Evolutionary conservation across 768 basidiomycete species (phyloP), one percentile per base, ranked within the genome.

Genomic region (Mycena rosella): DNA sequence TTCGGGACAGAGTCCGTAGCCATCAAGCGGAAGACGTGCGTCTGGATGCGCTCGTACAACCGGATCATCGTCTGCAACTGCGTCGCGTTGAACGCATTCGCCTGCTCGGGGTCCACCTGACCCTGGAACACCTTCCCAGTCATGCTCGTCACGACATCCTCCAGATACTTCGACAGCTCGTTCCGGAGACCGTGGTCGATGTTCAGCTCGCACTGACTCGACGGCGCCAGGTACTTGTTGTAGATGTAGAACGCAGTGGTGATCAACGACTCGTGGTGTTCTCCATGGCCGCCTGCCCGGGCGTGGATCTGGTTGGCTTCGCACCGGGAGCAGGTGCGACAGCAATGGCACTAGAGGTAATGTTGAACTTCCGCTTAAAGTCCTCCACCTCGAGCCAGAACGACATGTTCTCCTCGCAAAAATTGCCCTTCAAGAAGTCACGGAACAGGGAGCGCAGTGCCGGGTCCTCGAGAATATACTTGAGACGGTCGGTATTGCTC

Each of bases 1-100:
- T 97, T 97, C 17, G 98, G 98, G n/a, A 99, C 92, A 9, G 97
- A 98, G 79, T 99, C 98, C 62, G 96, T 97, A 20, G 98, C 96
- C 94, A 99, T 97, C 73, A 99, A 77, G 52, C 97, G 89, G 85
- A 99, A 99, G 70, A 99, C 96, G 75, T 99, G 96, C 24, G 87
- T 92, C 80, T 99, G 98, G 61, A 99, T 99, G 63, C 96, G 90
- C 79, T 96, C 96, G 78, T 99, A 99, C 72, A 98, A 80, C 72
- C 88, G 84, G 72, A 99, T 94, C 87, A 99, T 92, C 48, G 89
- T 93, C 81, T 97, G 96, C 48, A 99, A 83, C 78, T 99, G 97
- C 44, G 95, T 98, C 22, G 98, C 97, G 67, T 97, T 96, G 85
- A 99, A 91, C 6, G 91, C 86, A 49, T 83, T 86, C 27, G 92